Percentiles rank a stretch among this genome's conserved stretches.
phyloP scores from a whole-genome alignment of 1,284 basidiomycete species.

The Sutorius eximius region DNA sequence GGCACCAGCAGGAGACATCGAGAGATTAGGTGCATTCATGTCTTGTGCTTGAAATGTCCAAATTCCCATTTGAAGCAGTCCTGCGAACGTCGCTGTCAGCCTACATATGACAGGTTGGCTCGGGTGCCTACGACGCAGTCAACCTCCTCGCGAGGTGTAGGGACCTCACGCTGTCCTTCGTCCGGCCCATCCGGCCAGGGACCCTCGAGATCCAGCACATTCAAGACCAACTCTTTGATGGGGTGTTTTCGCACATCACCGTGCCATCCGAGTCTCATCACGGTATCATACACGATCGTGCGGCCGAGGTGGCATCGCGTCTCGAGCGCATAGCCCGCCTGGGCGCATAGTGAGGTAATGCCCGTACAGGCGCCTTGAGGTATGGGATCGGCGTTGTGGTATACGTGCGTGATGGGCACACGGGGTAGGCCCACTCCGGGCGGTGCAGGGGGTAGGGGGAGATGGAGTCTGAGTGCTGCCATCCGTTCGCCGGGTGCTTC shows the following conservation, averaged over 20 bases:
- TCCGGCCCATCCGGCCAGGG: conserved; percentile 38
- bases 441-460: conserved; percentile 62
- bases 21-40: background rate
- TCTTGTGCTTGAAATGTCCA: conserved; percentile 47
- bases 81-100: conserved; percentile 36
- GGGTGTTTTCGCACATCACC: conserved; percentile 82
- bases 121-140: conserved; percentile 57
- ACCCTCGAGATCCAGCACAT: conserved; percentile 67
- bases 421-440: conserved; percentile 21
- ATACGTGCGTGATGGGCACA: conserved; percentile 69
- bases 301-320: conserved; percentile 72
- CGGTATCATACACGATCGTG: conserved; percentile 81
- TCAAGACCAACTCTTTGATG: conserved; percentile 76
- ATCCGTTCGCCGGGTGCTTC: conserved; percentile 91
- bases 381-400: conserved; percentile 81
- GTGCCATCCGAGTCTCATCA: conserved; percentile 80
- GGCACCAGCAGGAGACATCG: background rate
- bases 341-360: conserved; percentile 58
- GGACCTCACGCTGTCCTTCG: conserved; percentile 44
- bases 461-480: conserved; percentile 83
- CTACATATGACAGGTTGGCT: background rate
- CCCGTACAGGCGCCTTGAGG: conserved; percentile 78
- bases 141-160: conserved; percentile 49
- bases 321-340: conserved; percentile 72
- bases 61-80: conserved; percentile 78